Percentiles rank a stretch among this genome's conserved stretches.
Conservation (phyloP, 164 flowering plant species). For the Vitis vinifera region ASM3070453v1 NC_081806.1:8504001-8504500, state of each 20-base stretch:
- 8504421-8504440: neutral
- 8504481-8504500: no score
- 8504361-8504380: constrained; percentile 62
- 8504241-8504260: constrained; percentile 79
- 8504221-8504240: constrained; percentile 84
- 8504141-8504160: constrained; percentile 88
- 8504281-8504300: constrained; percentile 69
- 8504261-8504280: constrained; percentile 60
- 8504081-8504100: constrained; percentile 59
- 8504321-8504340: constrained; percentile 61
- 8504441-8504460: neutral
- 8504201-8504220: constrained; percentile 56
- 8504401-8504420: constrained; percentile 11
- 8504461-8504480: no score
- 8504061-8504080: constrained; percentile 75
- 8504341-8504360: constrained; percentile 68
- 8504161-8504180: constrained; percentile 74
- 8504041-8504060: constrained; percentile 74
- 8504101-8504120: constrained; percentile 86
- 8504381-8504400: constrained; percentile 21
- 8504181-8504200: constrained; percentile 51
- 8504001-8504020: constrained; percentile 59
- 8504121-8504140: constrained; percentile 88
- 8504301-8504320: constrained; percentile 70
- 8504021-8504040: constrained; percentile 72